These are phyloP conservation scores for Simplicillium aogashimaense DNA, from an alignment of 2,329 filamentous ascomycete genomes.

Conservation along the genomic window DNA sequence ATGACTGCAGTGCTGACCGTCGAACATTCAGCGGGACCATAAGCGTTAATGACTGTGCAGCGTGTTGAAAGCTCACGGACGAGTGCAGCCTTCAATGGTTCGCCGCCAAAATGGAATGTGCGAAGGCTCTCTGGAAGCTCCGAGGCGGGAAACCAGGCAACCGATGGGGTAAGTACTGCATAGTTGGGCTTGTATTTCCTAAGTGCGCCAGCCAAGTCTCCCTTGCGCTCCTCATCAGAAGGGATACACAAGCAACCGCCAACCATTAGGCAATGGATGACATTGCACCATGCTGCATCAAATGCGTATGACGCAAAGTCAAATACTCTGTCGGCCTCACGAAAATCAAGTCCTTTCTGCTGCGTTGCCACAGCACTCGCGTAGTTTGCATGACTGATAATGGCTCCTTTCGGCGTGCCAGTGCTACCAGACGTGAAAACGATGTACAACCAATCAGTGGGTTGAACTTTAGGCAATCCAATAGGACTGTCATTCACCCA, in stretches of 20 bases:
- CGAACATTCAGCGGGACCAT: not conserved
- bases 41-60: not conserved
- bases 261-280: not conserved
- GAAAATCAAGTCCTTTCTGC: not conserved
- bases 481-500: not conserved
- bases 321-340: not conserved
- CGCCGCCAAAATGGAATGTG: not conserved
- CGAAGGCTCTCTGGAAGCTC: not conserved
- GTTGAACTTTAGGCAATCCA: not conserved
- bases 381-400: not conserved
- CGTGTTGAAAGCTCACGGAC: not conserved
- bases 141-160: not conserved
- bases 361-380: not conserved
- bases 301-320: slow-evolving; percentile 2
- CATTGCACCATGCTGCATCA: not conserved
- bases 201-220: not conserved
- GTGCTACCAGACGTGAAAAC: not conserved
- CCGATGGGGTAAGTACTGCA: not conserved
- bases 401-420: not conserved
- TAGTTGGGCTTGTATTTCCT: not conserved
- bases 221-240: not conserved
- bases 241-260: slow-evolving; percentile 5
- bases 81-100: not conserved
- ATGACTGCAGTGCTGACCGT: not conserved
- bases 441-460: not conserved